Base-by-base conservation (phyloP, 805 yeast genomes). In the Wickerhamomyces kurtzmanii region DNA sequence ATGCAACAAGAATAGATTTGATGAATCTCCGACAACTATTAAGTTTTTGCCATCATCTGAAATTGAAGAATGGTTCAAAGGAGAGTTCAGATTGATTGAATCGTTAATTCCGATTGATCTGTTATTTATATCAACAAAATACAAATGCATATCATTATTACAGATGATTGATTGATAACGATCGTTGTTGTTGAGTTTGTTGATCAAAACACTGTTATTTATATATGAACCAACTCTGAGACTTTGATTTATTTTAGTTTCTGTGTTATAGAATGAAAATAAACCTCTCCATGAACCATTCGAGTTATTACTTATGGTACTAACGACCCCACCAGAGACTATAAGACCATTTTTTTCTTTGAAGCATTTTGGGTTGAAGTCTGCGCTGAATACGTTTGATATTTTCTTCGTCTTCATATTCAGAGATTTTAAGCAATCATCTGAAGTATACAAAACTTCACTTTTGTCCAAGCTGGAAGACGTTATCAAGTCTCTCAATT, bases 121-220 rank as follows among this genome's bases (percentile, higher is more conserved):
- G 33, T 62, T 65, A 22, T 53, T 45, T 7, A 85, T 61, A 38
- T 76, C 78, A 31, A 83, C 63, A 28, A 66, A 57, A 45, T 86
- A 84, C 28, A 86, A 56, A 29, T 69, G 60, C 23, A 73, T 68
- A 50, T 87, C 97, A 49, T 87, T 87, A 49, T 86, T 87, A 52
- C 96, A 86, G 14, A 83, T 71, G 34, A 71, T 67, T 1, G 87
- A 68, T 24, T 62, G 59, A 45, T 65, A 76, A 23, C 62, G 60
- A n/a, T n/a, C n/a, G 8, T 57, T 49, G 14, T 61, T 57, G 4
- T 68, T 46, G 10, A 49, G 35, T 31, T 59, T 64, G 43, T 68
- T 57, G 16, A 79, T 43, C 0, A 75, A 55, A 17, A 85, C 93
- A 27, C 83, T 72, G 51, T 86, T 86, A 51, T 85, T 86, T 42